Evolutionary conservation across 2,329 filamentous ascomycete species (phyloP), one percentile per base, ranked within the genome.

Genomic region (Exophiala oligosperma): DNA sequence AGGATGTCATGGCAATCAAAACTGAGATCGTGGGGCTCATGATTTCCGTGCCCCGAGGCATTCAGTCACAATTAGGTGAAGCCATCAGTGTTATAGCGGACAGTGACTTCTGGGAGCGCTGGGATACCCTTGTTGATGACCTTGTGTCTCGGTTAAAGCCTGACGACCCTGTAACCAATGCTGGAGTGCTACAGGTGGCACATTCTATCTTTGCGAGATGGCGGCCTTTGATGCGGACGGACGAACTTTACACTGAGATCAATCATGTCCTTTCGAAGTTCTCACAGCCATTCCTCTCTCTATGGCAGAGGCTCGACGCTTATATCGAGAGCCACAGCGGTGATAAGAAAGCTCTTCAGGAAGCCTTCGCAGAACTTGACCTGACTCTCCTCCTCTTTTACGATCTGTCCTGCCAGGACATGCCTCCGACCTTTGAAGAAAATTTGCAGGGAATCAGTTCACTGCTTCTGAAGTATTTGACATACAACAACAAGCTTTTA

Each of bases 181-280:
- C 92, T 68, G 95, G 94, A 65, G 94, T 99, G 17, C 81, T 99
- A 60, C 92, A 96, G 76, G 94, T 99, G 46, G 95, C 95, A 67
- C 94, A 99, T 76, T 97, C 94, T 49, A 97, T 99, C 68, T 99
- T 97, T 77, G 90, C 89, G 72, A 83, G 94, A 73, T 99, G 94
- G 94, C 84, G 94, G 64, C 95, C 94, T 7, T 81, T 99, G 41
- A 97, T 96, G 77, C 86, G 90, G 61, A 96, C 92, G 44, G 91
- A 99, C 74, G 91, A 90, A 51, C 84, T 99, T 9, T 99, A 92
- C 74, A 89, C 86, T 37, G 94, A 99, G 76, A 95, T 99, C 78
- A 94, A 96, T 74, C 94, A 99, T 77, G 95, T 99, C 56, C 83
- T 99, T 52, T 79, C 79, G 60, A 91, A 87, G 57, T 97, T 99